Conservation (phyloP, 768 basidiomycete genomes). For the Pleurotus djamor region DNA sequence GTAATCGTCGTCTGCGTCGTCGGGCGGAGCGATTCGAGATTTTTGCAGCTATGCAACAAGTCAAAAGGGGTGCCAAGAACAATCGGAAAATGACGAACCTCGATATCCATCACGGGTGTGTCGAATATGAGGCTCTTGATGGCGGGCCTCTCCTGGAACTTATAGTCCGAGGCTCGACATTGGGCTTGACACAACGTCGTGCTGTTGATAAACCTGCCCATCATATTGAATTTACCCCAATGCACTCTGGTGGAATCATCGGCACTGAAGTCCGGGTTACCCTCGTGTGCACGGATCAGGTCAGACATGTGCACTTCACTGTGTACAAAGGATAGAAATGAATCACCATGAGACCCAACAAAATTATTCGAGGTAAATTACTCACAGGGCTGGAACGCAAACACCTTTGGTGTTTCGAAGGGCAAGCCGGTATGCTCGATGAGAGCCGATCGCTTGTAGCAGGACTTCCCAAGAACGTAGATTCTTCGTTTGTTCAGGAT, state of each 20-base stretch:
- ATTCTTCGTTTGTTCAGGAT: constrained; percentile 71
- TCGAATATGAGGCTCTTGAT: constrained; percentile 56
- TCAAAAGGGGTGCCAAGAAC: neutral
- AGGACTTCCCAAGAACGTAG: constrained; percentile 84
- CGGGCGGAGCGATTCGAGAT: constrained; percentile 55
- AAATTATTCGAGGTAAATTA: constrained; percentile 10
- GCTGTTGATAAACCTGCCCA: constrained; percentile 80
- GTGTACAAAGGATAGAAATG: constrained; percentile 4
- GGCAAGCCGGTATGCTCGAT: constrained; percentile 90
- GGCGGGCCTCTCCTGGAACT: constrained; percentile 52
- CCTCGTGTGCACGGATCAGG: constrained; percentile 83
- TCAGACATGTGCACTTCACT: constrained; percentile 93
- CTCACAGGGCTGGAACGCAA: constrained; percentile 84
- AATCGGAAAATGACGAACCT: constrained; percentile 40
- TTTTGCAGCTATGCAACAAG: constrained; percentile 55
- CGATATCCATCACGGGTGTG: constrained; percentile 63
- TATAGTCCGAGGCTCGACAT: constrained; percentile 62
- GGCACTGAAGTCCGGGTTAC: constrained; percentile 70
- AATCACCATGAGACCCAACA: neutral
- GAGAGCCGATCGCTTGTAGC: constrained; percentile 76
- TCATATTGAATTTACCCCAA: constrained; percentile 95
- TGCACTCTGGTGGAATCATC: constrained; percentile 75
- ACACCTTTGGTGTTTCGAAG: constrained; percentile 82
- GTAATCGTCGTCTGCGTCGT: constrained; percentile 38
- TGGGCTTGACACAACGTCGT: constrained; percentile 78